A percentile compares a stretch with the other conserved stretches of the same genome.
Evolutionary conservation across 441 rosid genomes (phyloP).

Genomic region (Gossypium gossypioides): DNA sequence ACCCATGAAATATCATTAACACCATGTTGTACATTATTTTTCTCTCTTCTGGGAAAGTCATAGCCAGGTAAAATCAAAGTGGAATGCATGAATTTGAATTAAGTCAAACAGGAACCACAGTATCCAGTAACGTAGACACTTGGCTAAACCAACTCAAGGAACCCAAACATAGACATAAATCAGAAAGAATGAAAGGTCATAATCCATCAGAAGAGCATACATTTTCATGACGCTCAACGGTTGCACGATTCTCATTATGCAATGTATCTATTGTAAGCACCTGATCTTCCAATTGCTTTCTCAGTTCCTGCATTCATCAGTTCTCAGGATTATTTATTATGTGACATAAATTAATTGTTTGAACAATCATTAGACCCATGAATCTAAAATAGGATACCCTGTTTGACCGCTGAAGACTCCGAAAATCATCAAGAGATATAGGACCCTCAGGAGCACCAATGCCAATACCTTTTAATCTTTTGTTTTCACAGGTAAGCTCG

Average conservation of each 20-base stretch:
- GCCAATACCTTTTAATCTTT: slow-evolving; percentile 78
- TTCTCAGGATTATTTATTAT: neutral
- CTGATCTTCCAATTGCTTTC: slow-evolving; percentile 82
- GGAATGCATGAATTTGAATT: slow-evolving; percentile 2
- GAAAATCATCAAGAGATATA: slow-evolving; percentile 86
- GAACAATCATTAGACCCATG: slow-evolving; percentile 13
- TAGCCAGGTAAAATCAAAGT: neutral
- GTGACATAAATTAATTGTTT: neutral
- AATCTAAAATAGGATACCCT: slow-evolving; percentile 33
- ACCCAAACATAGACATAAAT: slow-evolving; percentile 8
- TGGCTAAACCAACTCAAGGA: neutral
- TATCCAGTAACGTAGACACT: neutral
- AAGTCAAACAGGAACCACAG: slow-evolving; percentile 8
- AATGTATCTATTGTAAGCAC: slow-evolving; percentile 59
- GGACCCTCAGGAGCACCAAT: slow-evolving; percentile 95
- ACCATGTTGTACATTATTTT: neutral
- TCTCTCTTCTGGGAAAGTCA: neutral
- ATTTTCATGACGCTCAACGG: slow-evolving; percentile 49
- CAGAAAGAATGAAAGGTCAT: neutral
- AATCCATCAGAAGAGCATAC: slow-evolving; percentile 30
- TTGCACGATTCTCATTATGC: slow-evolving; percentile 47
- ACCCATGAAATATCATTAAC: neutral
- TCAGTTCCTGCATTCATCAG: slow-evolving; percentile 53
- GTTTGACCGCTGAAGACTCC: slow-evolving; percentile 89
- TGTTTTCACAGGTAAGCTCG: slow-evolving; percentile 47